A percentile compares a stretch with the other conserved stretches of the same genome.
These are phyloP conservation scores for Eucalyptus albens DNA, from an alignment of 345 rosid genomes.

Conservation along the genomic window DNA sequence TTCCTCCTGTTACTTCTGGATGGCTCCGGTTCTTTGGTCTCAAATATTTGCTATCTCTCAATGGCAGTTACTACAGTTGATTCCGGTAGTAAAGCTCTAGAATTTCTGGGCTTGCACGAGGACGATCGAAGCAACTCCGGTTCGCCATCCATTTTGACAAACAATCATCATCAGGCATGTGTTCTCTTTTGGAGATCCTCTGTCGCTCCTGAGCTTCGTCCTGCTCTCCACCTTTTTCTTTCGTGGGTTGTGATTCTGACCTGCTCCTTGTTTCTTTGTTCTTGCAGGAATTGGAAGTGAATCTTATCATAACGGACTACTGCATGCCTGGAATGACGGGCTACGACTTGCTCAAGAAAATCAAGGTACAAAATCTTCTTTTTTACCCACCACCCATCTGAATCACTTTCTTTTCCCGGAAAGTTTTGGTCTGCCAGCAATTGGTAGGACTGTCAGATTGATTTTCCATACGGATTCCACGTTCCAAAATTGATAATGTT, in stretches of 20 bases:
- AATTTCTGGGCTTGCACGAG: conserved; percentile 48
- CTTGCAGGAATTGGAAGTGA: conserved; percentile 42
- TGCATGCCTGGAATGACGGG: conserved; percentile 88
- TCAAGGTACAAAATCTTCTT: conserved; percentile 25
- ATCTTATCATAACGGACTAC: conserved; percentile 64
- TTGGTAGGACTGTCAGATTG: neutral
- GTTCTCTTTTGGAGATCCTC: neutral
- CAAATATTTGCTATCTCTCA: neutral
- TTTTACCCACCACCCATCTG: neutral
- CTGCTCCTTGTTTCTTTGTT: neutral
- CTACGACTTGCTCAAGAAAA: conserved; percentile 66
- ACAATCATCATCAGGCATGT: conserved; percentile 13
- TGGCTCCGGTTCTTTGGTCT: neutral
- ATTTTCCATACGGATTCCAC: neutral
- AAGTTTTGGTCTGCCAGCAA: neutral
- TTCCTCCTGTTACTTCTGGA: neutral
- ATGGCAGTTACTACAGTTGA: conserved; percentile 62
- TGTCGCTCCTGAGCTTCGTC: neutral
- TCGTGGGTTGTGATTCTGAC: neutral
- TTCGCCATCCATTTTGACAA: conserved; percentile 8
- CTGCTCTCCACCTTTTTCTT: neutral
- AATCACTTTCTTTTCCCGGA: neutral
- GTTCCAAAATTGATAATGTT: neutral
- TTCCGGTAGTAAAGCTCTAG: conserved; percentile 62
- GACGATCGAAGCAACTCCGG: conserved; percentile 13